Conservation (phyloP, 73 alveolate species). For the Stentor roeselii region DNA sequence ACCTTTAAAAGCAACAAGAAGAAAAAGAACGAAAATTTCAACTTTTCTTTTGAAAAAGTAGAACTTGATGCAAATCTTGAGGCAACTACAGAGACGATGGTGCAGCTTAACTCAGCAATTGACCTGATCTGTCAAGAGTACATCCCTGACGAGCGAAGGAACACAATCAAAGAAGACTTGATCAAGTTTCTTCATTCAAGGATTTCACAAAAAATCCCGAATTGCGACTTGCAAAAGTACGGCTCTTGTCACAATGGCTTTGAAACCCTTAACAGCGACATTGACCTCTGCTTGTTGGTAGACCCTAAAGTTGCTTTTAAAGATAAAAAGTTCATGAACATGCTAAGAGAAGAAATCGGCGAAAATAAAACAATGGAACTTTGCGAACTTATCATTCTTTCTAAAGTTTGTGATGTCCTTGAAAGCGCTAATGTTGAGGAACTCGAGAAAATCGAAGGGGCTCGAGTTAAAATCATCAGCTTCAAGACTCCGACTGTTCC, state of each 20-base stretch:
- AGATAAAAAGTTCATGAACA: not conserved
- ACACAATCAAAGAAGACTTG: not conserved
- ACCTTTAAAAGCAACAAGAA: not conserved
- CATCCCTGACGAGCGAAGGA: not conserved
- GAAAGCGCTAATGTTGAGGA: not conserved
- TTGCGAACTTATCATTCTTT: slow-evolving; percentile 5
- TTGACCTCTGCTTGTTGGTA: not conserved
- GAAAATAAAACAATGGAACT: not conserved
- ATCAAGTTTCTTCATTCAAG: not conserved
- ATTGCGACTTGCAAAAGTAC: not conserved
- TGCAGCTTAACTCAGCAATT: not conserved
- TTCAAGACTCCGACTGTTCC: slow-evolving; percentile 7
- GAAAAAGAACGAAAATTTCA: not conserved
- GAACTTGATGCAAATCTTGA: not conserved
- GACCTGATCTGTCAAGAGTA: not conserved
- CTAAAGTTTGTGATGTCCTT: not conserved
- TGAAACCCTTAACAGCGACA: not conserved
- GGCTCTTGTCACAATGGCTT: slow-evolving; percentile 15
- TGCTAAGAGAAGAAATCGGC: not conserved
- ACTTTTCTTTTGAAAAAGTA: not conserved
- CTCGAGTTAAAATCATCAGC: slow-evolving; percentile 3
- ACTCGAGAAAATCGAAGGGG: not conserved
- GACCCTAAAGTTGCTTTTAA: not conserved
- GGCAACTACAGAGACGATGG: not conserved
- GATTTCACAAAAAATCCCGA: not conserved